Percentiles rank a stretch among this genome's conserved stretches.
phyloP scores from a whole-genome alignment of 176 grass and related monocot genomes.

The Oryza rufipogon region DNA sequence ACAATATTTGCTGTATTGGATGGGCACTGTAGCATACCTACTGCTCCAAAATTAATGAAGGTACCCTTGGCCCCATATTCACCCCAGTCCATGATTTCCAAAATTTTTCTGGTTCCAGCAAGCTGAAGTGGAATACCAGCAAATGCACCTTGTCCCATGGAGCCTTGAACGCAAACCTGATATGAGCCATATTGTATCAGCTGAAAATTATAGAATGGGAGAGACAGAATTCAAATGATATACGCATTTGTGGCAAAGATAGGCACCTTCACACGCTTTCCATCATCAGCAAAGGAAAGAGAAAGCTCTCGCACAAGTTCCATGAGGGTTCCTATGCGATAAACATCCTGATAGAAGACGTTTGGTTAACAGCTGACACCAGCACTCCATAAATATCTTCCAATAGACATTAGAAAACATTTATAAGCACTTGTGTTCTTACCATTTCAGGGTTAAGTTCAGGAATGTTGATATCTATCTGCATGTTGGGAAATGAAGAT shows the following conservation, averaged over 20 bases:
- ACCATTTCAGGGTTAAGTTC: constrained; percentile 99
- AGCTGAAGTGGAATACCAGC: constrained; percentile 95
- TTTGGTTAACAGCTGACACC: constrained; percentile 22
- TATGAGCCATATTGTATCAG: constrained; percentile 32
- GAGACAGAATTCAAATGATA: background rate
- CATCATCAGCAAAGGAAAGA: constrained; percentile 93
- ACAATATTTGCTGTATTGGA: background rate
- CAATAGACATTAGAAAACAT: constrained; percentile 1
- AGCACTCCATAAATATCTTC: background rate
- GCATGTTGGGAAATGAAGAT: constrained; percentile 37
- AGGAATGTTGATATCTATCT: constrained; percentile 98
- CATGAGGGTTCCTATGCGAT: constrained; percentile 96
- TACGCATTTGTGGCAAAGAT: constrained; percentile 29
- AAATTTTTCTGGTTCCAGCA: constrained; percentile 88
- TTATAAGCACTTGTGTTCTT: constrained; percentile 40
- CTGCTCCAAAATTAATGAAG: constrained; percentile 86
- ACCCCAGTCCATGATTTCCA: constrained; percentile 99
- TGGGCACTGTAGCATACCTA: constrained; percentile 59
- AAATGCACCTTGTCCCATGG: constrained; percentile 97
- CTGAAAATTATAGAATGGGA: background rate
- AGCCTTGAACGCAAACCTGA: constrained; percentile 97
- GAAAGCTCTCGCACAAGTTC: constrained; percentile 93
- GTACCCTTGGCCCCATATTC: constrained; percentile 76
- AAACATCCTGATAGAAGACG: constrained; percentile 77
- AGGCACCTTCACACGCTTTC: constrained; percentile 84